phyloP scores from a whole-genome alignment of 345 rosid genomes.

The Moricandia arvensis region DNA sequence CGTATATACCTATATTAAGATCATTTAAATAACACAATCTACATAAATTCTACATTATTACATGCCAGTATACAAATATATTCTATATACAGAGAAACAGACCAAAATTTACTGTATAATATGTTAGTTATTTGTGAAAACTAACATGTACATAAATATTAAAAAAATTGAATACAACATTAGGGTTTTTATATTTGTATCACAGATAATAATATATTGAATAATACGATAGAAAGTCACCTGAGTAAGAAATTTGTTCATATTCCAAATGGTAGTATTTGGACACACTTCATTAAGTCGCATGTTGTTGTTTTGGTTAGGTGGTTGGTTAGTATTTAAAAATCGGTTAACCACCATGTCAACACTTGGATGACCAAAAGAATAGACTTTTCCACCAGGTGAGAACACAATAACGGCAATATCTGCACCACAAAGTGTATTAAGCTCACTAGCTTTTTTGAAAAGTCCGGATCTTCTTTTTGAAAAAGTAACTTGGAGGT shows the following conservation, averaged over 20 bases:
- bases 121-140: neutral
- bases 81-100: neutral
- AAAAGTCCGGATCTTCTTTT: constrained; percentile 33
- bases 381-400: constrained; percentile 41
- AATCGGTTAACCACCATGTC: constrained; percentile 41
- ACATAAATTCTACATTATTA: neutral
- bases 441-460: constrained; percentile 36
- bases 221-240: neutral
- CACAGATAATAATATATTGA: neutral
- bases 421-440: constrained; percentile 31
- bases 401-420: constrained; percentile 19
- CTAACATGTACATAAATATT: neutral
- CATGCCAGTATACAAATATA: neutral
- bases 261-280: constrained; percentile 39
- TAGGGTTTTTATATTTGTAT: neutral
- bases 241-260: constrained; percentile 48
- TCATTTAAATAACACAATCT: neutral
- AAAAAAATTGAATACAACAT: neutral
- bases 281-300: constrained; percentile 40
- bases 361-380: constrained; percentile 60
- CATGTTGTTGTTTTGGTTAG: constrained; percentile 7
- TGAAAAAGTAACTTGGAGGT: constrained; percentile 35
- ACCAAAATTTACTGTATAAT: neutral
- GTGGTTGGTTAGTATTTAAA: constrained; percentile 24
- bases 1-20: neutral